Evolutionary conservation across 2,329 filamentous ascomycete genomes (phyloP).

Genomic region (Fusarium sp.): DNA sequence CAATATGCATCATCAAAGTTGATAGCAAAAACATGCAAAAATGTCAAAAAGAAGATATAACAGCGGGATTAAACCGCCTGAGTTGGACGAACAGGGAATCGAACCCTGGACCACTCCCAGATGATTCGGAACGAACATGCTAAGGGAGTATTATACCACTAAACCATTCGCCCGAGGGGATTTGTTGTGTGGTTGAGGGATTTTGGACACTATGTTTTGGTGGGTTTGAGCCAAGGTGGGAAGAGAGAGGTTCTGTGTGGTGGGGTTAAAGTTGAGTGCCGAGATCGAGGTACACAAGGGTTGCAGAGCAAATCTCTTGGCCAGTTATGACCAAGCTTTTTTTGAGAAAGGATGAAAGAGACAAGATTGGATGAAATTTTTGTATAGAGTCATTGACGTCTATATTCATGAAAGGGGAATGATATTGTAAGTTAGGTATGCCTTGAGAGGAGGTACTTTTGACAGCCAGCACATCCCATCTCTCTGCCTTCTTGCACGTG

Average conservation of each 20-base stretch:
- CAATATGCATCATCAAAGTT: background rate
- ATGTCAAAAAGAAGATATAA: constrained; percentile 26
- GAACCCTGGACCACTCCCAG: constrained; percentile 49
- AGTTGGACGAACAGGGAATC: constrained; percentile 48
- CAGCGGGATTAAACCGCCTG: constrained; percentile 37
- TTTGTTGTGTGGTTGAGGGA: background rate
- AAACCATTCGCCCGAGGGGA: constrained; percentile 45
- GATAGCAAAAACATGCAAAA: background rate
- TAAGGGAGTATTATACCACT: constrained; percentile 49
- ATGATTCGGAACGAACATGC: constrained; percentile 39
- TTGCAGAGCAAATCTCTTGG: background rate
- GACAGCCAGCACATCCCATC: background rate
- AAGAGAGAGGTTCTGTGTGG: background rate
- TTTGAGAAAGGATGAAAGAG: background rate
- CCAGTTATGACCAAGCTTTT: background rate
- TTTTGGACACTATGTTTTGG: constrained; percentile 11
- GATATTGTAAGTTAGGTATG: background rate
- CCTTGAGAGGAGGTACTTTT: background rate
- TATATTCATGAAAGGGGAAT: background rate
- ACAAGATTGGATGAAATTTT: background rate
- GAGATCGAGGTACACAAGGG: background rate
- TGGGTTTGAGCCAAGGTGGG: background rate
- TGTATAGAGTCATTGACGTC: background rate
- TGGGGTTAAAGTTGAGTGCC: constrained; percentile 11
- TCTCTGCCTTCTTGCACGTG: constrained; percentile 31